Evolutionary conservation across 768 basidiomycete species (phyloP), one percentile per base, ranked within the genome.

Genomic region (Kwoniella bestiolae): DNA sequence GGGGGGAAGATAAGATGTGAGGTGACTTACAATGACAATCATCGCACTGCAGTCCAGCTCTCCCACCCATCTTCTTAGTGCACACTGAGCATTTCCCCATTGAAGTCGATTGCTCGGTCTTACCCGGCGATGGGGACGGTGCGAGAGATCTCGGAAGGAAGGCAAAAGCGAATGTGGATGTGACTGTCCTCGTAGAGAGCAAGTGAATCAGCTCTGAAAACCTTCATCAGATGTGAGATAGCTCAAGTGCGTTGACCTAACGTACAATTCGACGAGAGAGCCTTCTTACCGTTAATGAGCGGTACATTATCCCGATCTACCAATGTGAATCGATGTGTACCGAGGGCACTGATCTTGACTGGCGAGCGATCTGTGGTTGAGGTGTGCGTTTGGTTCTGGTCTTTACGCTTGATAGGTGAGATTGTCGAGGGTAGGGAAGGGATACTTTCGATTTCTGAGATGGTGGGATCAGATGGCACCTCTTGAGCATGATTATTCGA

Each of bases 31-130:
- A 65, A 44, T 67, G 56, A 66, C 79, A 80, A 55, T 80, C 79
- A 63, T 80, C 79, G 55, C 79, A 80, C 32, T 78, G 72, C 57
- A 80, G 53, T 32, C 71, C 74, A 11, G 72, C 70, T 35, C 78
- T 60, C 34, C 65, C 66, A 23, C 76, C 76, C 28, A 78, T 55
- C 23, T 69, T 69, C 56, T 78, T 77, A 23, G 60, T 49, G 52
- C 77, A 78, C 1, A 76, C 75, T 14, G 73, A 65, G 58, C 79
- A 80, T 53, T 68, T 73, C 7, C 50, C 58, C 11, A 28, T 21
- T 25, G 56, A 7, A 21, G 14, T 21, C 3, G n/a, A 18, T 5
- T 14, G 12, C 18, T 49, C 47, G 16, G 16, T 51, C 8, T 26
- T 55, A 12, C 28, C 23, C 1, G 52, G 31, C 11, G 45, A 51